These are phyloP conservation scores for Cercospora sp. DNA, from an alignment of 2,329 filamentous ascomycete species.

Conservation along the genomic window DNA sequence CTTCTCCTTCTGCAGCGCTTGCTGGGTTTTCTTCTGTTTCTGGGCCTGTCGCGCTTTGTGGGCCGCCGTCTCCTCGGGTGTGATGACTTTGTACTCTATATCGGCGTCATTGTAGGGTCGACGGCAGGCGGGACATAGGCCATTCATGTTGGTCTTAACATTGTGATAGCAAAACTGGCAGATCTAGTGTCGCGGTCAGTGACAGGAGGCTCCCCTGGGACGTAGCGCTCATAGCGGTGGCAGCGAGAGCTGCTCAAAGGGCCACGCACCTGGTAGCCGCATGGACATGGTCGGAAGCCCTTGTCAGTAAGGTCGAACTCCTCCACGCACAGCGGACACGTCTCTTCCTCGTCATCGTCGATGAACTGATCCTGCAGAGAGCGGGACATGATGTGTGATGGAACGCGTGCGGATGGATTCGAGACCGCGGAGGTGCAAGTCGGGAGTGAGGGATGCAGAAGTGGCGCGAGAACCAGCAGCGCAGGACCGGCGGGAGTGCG, in stretches of 20 bases:
- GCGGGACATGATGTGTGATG: constrained; percentile 46
- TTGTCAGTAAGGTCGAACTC: constrained; percentile 97
- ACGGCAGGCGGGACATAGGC: constrained; percentile 94
- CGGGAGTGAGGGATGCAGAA: not conserved
- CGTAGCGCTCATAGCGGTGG: not conserved
- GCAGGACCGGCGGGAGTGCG: not conserved
- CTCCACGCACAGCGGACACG: constrained; percentile 94
- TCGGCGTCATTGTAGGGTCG: constrained; percentile 95
- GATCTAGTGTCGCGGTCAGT: constrained; percentile 59
- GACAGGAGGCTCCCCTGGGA: not conserved
- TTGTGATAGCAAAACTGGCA: constrained; percentile 99
- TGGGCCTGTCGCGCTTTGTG: constrained; percentile 73
- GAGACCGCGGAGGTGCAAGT: constrained; percentile 1
- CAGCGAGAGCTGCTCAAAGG: not conserved
- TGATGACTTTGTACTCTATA: constrained; percentile 95
- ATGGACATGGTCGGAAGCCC: constrained; percentile 95
- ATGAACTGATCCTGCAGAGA: constrained; percentile 55
- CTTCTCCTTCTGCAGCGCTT: constrained; percentile 85
- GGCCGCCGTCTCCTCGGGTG: constrained; percentile 79
- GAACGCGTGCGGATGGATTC: not conserved
- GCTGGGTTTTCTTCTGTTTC: constrained; percentile 91
- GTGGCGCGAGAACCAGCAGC: constrained; percentile 3
- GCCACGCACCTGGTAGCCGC: constrained; percentile 84
- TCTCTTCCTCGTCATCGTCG: constrained; percentile 55
- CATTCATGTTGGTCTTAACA: constrained; percentile 97